Evolutionary conservation across 2,329 filamentous ascomycete genomes (phyloP).

Genomic region (Cladophialophora chaetospira): DNA sequence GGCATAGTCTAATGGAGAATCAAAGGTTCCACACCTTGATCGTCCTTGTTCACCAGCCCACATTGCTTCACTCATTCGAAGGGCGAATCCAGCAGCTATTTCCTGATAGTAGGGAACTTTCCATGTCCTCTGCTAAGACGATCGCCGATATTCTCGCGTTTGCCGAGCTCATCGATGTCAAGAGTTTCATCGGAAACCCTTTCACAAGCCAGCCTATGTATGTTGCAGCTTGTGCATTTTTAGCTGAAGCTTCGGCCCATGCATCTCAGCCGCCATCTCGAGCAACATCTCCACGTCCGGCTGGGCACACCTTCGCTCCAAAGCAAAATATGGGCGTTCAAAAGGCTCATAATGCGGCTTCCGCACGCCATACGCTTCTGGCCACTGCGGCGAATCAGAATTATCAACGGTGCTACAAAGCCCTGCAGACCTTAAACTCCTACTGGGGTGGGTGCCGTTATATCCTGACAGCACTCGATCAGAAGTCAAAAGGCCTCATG

Average conservation of each 20-base stretch:
- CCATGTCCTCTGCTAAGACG: constrained; percentile 88
- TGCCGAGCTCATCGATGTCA: constrained; percentile 80
- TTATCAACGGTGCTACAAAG: constrained; percentile 84
- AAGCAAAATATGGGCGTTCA: constrained; percentile 8
- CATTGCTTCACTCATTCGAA: constrained; percentile 75
- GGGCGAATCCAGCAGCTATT: constrained; percentile 70
- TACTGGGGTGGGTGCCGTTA: constrained; percentile 89
- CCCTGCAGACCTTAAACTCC: constrained; percentile 73
- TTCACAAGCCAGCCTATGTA: constrained; percentile 92
- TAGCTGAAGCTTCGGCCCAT: constrained; percentile 77
- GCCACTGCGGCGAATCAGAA: constrained; percentile 83
- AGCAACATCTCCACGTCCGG: constrained; percentile 54
- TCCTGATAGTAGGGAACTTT: constrained; percentile 75
- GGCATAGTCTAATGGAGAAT: too few relatives aligned
- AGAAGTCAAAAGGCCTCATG: constrained; percentile 83
- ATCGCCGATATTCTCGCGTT: constrained; percentile 88
- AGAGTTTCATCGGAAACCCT: constrained; percentile 82
- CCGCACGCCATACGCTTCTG: constrained; percentile 70
- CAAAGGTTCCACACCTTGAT: constrained; percentile 35
- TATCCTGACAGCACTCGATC: constrained; percentile 81
- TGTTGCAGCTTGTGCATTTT: constrained; percentile 83
- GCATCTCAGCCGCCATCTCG: constrained; percentile 66
- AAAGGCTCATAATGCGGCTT: constrained; percentile 22
- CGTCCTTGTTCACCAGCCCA: constrained; percentile 54
- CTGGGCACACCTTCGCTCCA: not conserved